A percentile compares a stretch with the other conserved stretches of the same genome.
These are phyloP conservation scores for Hylodesmum podocarpum DNA, from an alignment of 306 rosid species.

Conservation along the genomic window DNA sequence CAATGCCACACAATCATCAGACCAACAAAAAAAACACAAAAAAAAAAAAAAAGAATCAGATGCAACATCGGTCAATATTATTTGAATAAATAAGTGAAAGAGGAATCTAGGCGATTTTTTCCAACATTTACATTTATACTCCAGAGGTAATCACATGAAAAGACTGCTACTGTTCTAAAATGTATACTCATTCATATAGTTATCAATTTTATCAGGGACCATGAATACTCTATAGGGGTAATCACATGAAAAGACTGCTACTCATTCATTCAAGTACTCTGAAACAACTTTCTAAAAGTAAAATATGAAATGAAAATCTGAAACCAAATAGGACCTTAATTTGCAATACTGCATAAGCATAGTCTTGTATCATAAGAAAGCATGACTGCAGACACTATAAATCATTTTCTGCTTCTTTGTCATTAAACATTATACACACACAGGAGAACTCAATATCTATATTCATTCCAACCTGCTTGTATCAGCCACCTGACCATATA, in stretches of 20 bases:
- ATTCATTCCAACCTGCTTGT: background rate
- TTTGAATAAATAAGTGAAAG: slow-evolving; percentile 21
- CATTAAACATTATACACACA: background rate
- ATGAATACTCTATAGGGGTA: slow-evolving; percentile 17
- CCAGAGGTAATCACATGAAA: slow-evolving; percentile 16
- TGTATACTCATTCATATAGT: background rate
- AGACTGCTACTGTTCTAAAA: background rate
- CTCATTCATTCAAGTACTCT: too few species aligned
- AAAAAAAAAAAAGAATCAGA: slow-evolving; percentile 21
- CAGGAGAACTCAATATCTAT: slow-evolving; percentile 5
- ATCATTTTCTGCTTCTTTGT: slow-evolving; percentile 1
- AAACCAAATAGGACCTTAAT: too few species aligned
- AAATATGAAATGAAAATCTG: too few species aligned
- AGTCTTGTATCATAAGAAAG: background rate
- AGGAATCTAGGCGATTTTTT: background rate
- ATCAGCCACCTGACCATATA: background rate
- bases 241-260: background rate
- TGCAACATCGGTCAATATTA: slow-evolving; percentile 2
- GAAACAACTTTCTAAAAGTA: too few species aligned
- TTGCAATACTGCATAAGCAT: background rate
- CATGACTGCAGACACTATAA: slow-evolving; percentile 1
- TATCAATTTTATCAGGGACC: slow-evolving; percentile 21
- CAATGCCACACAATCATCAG: slow-evolving; percentile 33
- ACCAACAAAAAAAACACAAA: background rate
- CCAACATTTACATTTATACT: slow-evolving; percentile 18